Evolutionary conservation across 1,284 basidiomycete genomes (phyloP), one percentile per base, ranked within the genome.

Genomic region (Ganoderma sp.): DNA sequence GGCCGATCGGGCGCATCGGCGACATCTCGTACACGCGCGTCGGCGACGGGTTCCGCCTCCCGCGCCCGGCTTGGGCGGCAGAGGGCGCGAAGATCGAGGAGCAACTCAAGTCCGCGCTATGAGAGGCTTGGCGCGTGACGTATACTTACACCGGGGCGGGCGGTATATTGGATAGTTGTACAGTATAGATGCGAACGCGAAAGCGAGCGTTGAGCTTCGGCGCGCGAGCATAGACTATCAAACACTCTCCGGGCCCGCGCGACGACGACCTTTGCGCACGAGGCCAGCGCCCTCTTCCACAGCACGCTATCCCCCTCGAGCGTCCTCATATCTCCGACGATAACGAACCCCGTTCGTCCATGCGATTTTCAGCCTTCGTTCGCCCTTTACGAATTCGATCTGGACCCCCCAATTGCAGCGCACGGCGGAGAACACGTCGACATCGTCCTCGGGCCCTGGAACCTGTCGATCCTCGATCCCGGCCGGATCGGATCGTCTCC

Each of bases 331-430:
- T 93, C 87, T 0, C 91, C 90, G n/a, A 93, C 81, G 32, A 93
- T 82, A 60, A 92, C 85, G 69, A 93, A 77, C 0, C 82, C 25
- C 1, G 25, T 92, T 79, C 9, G 92, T 93, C 84, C 91, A 89
- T 74, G 91, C 91, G 15, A 94, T 91, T 75, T 93, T 93, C 75
- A 90, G 78, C 70, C 90, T 77, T 54, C 90, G 79, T 56, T 81
- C 82, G 75, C 92, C 90, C 41, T 89, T 88, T 22, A 94, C 80
- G 74, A 94, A 94, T 8, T 92, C 91, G 69, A 90, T 88, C 69
- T 87, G 87, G 6, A 81, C 81, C 43, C 80, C 80, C 15, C 71
- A 79, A 72, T 92, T 91, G 69, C 85, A 87, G 12, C 91, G 84
- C 17, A 93, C 91, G 2, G 89, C 88, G 0, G 89, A 88, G 73